Percentiles rank a stretch among this genome's conserved stretches.
phyloP scores from a whole-genome alignment of 2,329 filamentous ascomycete species.

The Stagonosporopsis cucurbitacearum region DNA sequence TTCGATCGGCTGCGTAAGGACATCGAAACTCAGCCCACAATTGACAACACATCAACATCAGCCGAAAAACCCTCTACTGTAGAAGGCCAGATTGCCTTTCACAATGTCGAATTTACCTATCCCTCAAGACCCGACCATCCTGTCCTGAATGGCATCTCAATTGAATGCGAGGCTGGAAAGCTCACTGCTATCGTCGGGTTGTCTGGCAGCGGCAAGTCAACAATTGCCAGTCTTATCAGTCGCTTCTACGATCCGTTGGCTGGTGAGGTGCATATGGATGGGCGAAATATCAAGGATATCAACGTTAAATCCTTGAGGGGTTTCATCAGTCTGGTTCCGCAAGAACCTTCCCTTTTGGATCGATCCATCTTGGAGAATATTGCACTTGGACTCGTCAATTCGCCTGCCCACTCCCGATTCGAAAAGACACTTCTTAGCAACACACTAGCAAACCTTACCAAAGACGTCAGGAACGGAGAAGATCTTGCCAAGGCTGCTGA shows the following conservation, averaged over 20 bases:
- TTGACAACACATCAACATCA: slow-evolving; percentile 46
- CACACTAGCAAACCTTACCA: slow-evolving; percentile 59
- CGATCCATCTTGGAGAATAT: slow-evolving; percentile 62
- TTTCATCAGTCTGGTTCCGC: slow-evolving; percentile 55
- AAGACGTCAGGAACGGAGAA: slow-evolving; percentile 59
- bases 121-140: slow-evolving; percentile 49
- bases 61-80: slow-evolving; percentile 32
- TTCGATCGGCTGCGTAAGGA: slow-evolving; percentile 66
- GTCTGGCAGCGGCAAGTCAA: slow-evolving; percentile 53
- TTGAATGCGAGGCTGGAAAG: slow-evolving; percentile 48
- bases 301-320: slow-evolving; percentile 48
- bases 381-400: slow-evolving; percentile 57
- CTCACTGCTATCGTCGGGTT: slow-evolving; percentile 54
- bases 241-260: slow-evolving; percentile 52
- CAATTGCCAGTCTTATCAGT: slow-evolving; percentile 48
- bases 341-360: slow-evolving; percentile 60
- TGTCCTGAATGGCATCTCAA: slow-evolving; percentile 48
- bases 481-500: slow-evolving; percentile 48
- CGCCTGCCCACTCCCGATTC: slow-evolving; percentile 49
- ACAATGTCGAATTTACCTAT: slow-evolving; percentile 52
- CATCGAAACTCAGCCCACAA: slow-evolving; percentile 57
- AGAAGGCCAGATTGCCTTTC: slow-evolving; percentile 57
- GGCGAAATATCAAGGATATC: slow-evolving; percentile 51
- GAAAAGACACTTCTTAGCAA: slow-evolving; percentile 58
- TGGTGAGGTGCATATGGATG: slow-evolving; percentile 66